These are phyloP conservation scores for Telopea speciosissima DNA, from an alignment of 177 flowering plant species.

Conservation along the genomic window DNA sequence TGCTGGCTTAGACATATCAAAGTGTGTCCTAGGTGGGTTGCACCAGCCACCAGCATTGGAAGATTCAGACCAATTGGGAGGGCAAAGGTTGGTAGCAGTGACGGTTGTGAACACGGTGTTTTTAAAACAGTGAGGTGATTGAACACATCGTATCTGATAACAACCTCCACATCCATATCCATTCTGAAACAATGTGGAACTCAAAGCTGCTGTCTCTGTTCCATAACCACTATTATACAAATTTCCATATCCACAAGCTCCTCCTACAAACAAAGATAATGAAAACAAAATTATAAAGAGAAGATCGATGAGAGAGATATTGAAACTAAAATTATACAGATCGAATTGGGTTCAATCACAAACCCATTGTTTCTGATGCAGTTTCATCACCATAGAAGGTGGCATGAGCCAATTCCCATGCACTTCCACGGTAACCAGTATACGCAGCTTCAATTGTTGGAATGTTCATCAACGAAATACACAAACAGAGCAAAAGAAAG, in stretches of 20 bases:
- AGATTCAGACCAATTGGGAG: conserved; percentile 58
- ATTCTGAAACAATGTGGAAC: conserved; percentile 61
- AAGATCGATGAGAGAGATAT: background rate
- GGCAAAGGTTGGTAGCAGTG: conserved; percentile 75
- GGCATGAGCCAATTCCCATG: conserved; percentile 62
- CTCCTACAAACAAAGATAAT: conserved; percentile 36
- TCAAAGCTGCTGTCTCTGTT: conserved; percentile 70
- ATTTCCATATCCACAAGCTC: conserved; percentile 90
- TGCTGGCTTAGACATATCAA: conserved; percentile 81
- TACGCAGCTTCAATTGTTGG: background rate
- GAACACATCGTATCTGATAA: conserved; percentile 50
- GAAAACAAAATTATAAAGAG: background rate
- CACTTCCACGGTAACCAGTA: conserved; percentile 27
- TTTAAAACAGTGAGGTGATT: conserved; percentile 27
- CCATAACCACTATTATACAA: conserved; percentile 65
- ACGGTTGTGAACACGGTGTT: conserved; percentile 34
- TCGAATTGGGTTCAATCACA: background rate
- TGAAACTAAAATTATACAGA: too few species aligned
- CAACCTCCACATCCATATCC: conserved; percentile 83
- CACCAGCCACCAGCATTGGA: conserved; percentile 76
- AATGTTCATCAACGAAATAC: background rate
- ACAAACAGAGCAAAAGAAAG: conserved; percentile 12
- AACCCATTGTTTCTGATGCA: conserved; percentile 80
- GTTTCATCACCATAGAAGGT: conserved; percentile 88
- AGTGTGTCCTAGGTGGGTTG: conserved; percentile 70